phyloP scores from a whole-genome alignment of 2,329 filamentous ascomycete species.

The Pezicula rhizophila region DNA sequence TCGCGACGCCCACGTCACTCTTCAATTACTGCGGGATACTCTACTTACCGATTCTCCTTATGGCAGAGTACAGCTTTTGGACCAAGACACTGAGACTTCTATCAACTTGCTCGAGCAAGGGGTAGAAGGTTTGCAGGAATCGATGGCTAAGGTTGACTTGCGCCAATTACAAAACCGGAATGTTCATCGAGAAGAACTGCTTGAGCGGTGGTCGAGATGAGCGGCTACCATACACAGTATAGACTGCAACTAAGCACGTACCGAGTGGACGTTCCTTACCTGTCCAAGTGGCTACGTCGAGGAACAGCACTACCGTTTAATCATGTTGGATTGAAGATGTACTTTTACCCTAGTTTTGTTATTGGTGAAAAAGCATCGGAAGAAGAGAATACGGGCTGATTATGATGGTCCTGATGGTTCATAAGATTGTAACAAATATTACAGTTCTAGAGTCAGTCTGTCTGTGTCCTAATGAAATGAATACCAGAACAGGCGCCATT shows the following conservation, averaged over 20 bases:
- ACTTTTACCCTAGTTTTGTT: no score
- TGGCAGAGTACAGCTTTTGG: conserved; percentile 41
- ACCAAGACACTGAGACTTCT: conserved; percentile 46
- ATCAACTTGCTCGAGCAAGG: conserved; percentile 33
- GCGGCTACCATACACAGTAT: no score
- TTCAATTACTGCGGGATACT: conserved; percentile 45
- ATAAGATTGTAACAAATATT: no score
- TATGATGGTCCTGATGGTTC: no score
- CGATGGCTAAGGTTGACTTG: conserved; percentile 29
- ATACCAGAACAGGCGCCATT: no score
- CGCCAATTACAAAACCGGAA: conserved; percentile 34
- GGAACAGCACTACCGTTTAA: no score
- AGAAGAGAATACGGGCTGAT: no score
- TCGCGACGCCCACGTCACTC: conserved; percentile 40
- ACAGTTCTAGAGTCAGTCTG: no score
- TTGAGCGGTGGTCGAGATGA: conserved; percentile 35
- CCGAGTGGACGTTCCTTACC: background rate
- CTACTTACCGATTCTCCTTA: conserved; percentile 47
- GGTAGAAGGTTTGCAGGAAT: conserved; percentile 31
- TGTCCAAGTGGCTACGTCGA: background rate
- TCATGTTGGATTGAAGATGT: no score
- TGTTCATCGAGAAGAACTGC: conserved; percentile 42
- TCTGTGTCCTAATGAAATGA: no score
- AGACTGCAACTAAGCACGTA: background rate
- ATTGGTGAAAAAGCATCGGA: no score